Percentiles rank a stretch among this genome's conserved stretches.
These are phyloP conservation scores for Glycyrrhiza uralensis DNA, from an alignment of 306 rosid genomes.

Conservation along the genomic window DNA sequence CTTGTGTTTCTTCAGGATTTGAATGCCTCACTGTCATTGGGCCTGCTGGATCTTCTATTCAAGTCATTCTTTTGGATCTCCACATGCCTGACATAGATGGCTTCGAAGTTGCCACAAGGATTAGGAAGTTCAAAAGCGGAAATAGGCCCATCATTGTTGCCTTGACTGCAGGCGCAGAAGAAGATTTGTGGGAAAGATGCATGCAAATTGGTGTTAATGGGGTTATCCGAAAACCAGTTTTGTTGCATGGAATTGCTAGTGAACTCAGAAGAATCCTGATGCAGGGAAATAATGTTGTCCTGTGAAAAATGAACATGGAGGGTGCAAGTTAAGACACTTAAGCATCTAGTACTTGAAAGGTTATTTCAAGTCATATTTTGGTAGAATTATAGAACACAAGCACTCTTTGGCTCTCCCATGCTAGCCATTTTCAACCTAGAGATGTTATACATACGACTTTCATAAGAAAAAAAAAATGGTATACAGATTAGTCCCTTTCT, in stretches of 20 bases:
- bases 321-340: conserved; percentile 26
- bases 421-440: conserved; percentile 39
- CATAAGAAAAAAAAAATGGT: conserved; percentile 37
- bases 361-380: conserved; percentile 32
- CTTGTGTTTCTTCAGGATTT: conserved; percentile 72
- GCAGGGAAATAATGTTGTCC: conserved; percentile 61
- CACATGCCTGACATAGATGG: conserved; percentile 85
- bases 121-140: conserved; percentile 73
- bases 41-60: conserved; percentile 57
- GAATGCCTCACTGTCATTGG: conserved; percentile 78
- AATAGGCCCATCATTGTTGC: conserved; percentile 84
- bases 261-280: conserved; percentile 75
- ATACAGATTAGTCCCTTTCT: conserved; percentile 49
- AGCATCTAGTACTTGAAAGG: conserved; percentile 29
- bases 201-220: conserved; percentile 82
- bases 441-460: conserved; percentile 49
- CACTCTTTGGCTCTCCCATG: conserved; percentile 32
- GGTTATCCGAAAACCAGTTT: conserved; percentile 71
- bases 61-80: conserved; percentile 79
- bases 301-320: conserved; percentile 26
- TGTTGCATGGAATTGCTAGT: conserved; percentile 73
- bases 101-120: conserved; percentile 71
- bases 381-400: conserved; percentile 33
- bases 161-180: conserved; percentile 65
- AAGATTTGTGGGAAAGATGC: conserved; percentile 82